These are phyloP conservation scores for Mortierella sp. DNA, from an alignment of 371 early-diverging fungal species.

Conservation along the genomic window DNA sequence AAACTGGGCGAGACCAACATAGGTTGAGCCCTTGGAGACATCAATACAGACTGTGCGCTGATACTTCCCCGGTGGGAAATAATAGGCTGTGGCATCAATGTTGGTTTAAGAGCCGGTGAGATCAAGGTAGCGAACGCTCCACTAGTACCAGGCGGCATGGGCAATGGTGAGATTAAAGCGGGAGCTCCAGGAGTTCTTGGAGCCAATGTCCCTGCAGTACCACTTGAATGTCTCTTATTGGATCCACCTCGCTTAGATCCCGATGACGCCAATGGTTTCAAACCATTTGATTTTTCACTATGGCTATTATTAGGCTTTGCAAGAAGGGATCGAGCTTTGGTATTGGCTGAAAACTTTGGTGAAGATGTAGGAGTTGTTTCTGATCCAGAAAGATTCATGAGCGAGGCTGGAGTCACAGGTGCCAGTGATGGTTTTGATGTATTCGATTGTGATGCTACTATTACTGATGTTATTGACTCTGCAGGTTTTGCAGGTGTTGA, in stretches of 20 bases:
- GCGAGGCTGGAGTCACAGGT: constrained; percentile 74
- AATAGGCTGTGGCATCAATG: constrained; percentile 42
- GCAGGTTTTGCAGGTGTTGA: background rate
- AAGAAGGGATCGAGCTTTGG: background rate
- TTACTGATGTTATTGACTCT: too few species aligned
- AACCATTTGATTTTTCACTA: background rate
- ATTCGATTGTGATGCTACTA: too few species aligned
- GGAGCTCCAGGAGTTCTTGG: constrained; percentile 32
- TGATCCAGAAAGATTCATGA: constrained; percentile 67
- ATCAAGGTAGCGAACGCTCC: constrained; percentile 37
- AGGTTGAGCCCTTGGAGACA: constrained; percentile 40
- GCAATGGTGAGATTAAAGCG: constrained; percentile 28
- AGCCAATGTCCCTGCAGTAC: constrained; percentile 20
- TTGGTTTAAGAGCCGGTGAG: constrained; percentile 49
- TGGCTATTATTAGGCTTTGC: constrained; percentile 7
- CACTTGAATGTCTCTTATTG: constrained; percentile 1
- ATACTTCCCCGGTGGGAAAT: constrained; percentile 33
- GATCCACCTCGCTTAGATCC: constrained; percentile 15
- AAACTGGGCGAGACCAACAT: constrained; percentile 62
- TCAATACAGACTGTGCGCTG: constrained; percentile 24
- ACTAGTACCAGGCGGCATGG: constrained; percentile 17
- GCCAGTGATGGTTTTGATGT: constrained; percentile 54
- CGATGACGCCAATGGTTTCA: background rate
- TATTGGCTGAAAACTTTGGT: constrained; percentile 21
- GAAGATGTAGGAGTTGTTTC: constrained; percentile 33